A percentile compares a stretch with the other conserved stretches of the same genome.
phyloP scores from a whole-genome alignment of 2,329 filamentous ascomycete species.

The Venturia pyrina region DNA sequence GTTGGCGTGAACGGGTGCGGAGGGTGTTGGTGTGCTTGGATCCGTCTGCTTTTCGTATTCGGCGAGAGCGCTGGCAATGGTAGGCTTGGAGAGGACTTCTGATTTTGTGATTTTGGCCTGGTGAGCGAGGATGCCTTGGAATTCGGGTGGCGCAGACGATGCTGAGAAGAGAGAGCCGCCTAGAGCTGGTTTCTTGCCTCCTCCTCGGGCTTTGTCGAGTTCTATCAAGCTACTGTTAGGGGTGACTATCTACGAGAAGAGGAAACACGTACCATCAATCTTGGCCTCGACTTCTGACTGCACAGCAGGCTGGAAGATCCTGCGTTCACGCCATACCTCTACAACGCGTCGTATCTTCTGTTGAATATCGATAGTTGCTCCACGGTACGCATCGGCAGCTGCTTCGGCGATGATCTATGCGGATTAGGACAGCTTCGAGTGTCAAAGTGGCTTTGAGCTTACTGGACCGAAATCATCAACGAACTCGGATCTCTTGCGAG shows the following conservation, averaged over 20 bases:
- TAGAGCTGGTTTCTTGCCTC: slow-evolving; percentile 45
- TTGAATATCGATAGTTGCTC: slow-evolving; percentile 75
- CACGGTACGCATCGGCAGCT: slow-evolving; percentile 82
- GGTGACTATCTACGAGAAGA: background rate
- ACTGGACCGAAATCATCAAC: slow-evolving; percentile 79
- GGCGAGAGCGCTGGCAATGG: slow-evolving; percentile 59
- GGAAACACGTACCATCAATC: slow-evolving; percentile 54
- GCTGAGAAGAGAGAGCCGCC: slow-evolving; percentile 61
- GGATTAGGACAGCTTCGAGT: background rate
- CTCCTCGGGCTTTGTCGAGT: slow-evolving; percentile 44
- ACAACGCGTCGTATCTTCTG: slow-evolving; percentile 79
- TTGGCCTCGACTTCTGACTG: slow-evolving; percentile 71
- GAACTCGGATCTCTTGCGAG: slow-evolving; percentile 85
- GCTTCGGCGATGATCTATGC: slow-evolving; percentile 71
- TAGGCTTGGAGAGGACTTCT: slow-evolving; percentile 54
- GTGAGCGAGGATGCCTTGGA: slow-evolving; percentile 62
- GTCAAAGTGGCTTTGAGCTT: slow-evolving; percentile 16
- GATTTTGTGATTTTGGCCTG: slow-evolving; percentile 68
- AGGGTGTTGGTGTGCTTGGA: slow-evolving; percentile 56
- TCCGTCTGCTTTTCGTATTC: slow-evolving; percentile 82
- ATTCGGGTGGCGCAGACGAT: slow-evolving; percentile 60
- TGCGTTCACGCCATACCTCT: slow-evolving; percentile 84
- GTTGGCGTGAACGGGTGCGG: slow-evolving; percentile 83
- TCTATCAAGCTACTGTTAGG: slow-evolving; percentile 27
- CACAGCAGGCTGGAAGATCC: slow-evolving; percentile 73